Evolutionary conservation across 129 eudicot genomes (phyloP).

Genomic region (Flaveria linearis): DNA sequence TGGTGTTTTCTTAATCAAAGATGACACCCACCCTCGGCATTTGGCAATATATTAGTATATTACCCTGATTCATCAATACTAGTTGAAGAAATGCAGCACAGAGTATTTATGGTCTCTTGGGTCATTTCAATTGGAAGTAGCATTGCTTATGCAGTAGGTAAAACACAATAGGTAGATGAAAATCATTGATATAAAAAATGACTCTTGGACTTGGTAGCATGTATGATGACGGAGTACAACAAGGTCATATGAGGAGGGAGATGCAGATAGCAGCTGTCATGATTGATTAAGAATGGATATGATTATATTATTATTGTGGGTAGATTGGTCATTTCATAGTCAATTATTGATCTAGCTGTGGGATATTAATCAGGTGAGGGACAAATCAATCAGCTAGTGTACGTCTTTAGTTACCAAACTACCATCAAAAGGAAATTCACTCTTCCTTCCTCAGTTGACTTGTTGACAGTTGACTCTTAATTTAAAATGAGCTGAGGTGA

Average conservation of each 20-base stretch:
- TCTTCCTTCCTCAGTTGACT: too few species aligned
- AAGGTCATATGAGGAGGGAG: constrained; percentile 13
- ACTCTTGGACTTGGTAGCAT: neutral
- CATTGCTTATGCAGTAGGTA: constrained; percentile 10
- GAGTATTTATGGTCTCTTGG: neutral
- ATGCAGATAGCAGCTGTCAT: constrained; percentile 28
- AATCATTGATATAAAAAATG: neutral
- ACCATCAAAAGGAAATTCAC: too few species aligned
- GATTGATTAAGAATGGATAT: too few species aligned
- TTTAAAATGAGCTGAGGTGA: too few species aligned
- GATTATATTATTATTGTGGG: constrained; percentile 30
- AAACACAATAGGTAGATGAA: neutral
- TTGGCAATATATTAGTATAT: neutral
- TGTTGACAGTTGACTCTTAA: too few species aligned
- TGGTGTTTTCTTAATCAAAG: too few species aligned
- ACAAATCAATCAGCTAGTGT: too few species aligned
- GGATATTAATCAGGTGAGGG: too few species aligned
- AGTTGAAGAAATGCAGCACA: neutral
- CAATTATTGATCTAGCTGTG: constrained; percentile 25
- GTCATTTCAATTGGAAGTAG: neutral
- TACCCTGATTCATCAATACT: neutral
- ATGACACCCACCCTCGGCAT: too few species aligned
- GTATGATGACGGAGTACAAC: neutral
- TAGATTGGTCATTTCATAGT: constrained; percentile 26
- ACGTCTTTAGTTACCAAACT: too few species aligned